Base-by-base conservation (phyloP, 2,329 filamentous ascomycete species). In the Penicillium paneum region DNA sequence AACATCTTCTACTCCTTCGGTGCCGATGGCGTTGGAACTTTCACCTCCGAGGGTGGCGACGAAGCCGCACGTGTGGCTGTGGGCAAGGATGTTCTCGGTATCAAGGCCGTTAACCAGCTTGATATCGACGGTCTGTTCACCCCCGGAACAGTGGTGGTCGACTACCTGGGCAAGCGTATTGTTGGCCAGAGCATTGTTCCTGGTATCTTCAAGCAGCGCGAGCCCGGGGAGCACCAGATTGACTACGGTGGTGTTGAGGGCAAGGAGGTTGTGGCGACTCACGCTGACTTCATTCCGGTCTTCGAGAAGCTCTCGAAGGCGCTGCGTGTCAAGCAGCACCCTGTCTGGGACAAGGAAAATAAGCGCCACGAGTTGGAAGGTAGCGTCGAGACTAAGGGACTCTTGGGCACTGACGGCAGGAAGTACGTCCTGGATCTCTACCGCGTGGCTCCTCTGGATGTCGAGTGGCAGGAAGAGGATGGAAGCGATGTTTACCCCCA, bases 1-100 rank as follows among this genome's bases (percentile, higher is more conserved):
- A 99, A 99, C 76, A 91, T 99, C 63, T 99, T 99, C 79, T 99
- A 96, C 79, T 97, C 94, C 0, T 97, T 97, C 65, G 94, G 94
- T 59, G 93, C 94, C 41, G 94, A 99, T 72, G 95, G 94, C 49
- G 94, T 97, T 42, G 93, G 94, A 40, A 99, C 94, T 15, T 99
- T 99, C 73, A 92, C 91, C 11, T 92, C 89, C 3, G 94, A 99
- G 76, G 94, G 94, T 62, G 94, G 94, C 19, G 93, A 99, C 63
- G 94, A 99, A 76, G 94, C 94, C 61, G 94, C 94, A 13, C 86
- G 93, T 55, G 91, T 97, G 54, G 94, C 95, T 26, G 96, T 95
- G 5, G 93, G 92, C 60, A 99, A 99, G 78, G 94, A 99, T 68
- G 92, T 97, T 43, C 84, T 90, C 60, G 94, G 94, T 65, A 94